Conservation (phyloP, 495 filamentous ascomycete genomes). For the Bombardia bombarda region DNA sequence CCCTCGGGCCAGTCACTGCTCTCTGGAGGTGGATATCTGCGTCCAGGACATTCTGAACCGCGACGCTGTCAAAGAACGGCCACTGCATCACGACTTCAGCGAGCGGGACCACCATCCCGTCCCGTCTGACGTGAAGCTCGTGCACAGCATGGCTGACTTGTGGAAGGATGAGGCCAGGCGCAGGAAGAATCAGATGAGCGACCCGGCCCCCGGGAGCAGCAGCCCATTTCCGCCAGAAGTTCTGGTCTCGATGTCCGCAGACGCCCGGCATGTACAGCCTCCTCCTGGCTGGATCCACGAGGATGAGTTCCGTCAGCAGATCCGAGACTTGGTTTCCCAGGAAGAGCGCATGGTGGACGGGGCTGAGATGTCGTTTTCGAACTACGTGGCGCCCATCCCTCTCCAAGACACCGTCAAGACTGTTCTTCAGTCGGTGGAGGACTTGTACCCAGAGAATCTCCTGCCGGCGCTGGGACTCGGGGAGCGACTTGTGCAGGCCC, state of each 20-base stretch:
- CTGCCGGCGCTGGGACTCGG: slow-evolving; percentile 36
- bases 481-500: too few species aligned
- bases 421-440: slow-evolving; percentile 71
- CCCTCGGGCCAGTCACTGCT: slow-evolving; percentile 76
- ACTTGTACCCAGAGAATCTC: slow-evolving; percentile 68
- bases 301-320: slow-evolving; percentile 64
- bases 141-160: slow-evolving; percentile 87
- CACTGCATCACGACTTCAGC: slow-evolving; percentile 79
- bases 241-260: slow-evolving; percentile 77
- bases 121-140: slow-evolving; percentile 60
- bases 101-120: slow-evolving; percentile 64
- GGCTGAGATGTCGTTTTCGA: slow-evolving; percentile 48
- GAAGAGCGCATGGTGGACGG: slow-evolving; percentile 50
- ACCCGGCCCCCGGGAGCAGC: slow-evolving; percentile 53
- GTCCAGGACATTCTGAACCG: slow-evolving; percentile 87
- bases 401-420: slow-evolving; percentile 61
- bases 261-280: slow-evolving; percentile 57
- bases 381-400: slow-evolving; percentile 46
- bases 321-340: slow-evolving; percentile 50
- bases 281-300: slow-evolving; percentile 83
- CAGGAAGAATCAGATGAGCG: slow-evolving; percentile 60
- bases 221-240: slow-evolving; percentile 74
- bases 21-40: slow-evolving; percentile 80
- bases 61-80: slow-evolving; percentile 58
- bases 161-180: slow-evolving; percentile 88